A percentile compares a stretch with the other conserved stretches of the same genome.
phyloP scores from a whole-genome alignment of 257 asterid species.

The Vinca minor region DNA sequence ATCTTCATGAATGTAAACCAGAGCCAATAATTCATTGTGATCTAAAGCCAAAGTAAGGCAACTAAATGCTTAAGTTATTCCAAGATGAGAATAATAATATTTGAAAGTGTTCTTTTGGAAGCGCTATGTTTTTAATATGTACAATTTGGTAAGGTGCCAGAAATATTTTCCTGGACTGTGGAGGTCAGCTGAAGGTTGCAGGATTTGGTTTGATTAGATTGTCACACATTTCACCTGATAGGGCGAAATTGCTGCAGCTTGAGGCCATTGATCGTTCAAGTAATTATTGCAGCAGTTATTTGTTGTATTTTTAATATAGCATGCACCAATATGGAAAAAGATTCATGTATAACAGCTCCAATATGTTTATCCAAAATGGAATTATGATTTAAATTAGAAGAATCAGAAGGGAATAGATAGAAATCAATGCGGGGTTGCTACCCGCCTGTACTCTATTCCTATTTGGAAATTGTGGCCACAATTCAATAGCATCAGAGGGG shows the following conservation, averaged over 20 bases:
- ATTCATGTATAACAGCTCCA: neutral
- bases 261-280: conserved; percentile 70
- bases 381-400: neutral
- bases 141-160: conserved; percentile 96
- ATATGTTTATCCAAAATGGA: neutral
- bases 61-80: conserved; percentile 46
- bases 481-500: neutral
- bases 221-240: conserved; percentile 61
- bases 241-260: conserved; percentile 67
- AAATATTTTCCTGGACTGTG: conserved; percentile 97
- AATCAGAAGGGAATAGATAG: neutral
- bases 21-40: conserved; percentile 88
- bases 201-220: conserved; percentile 75
- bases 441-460: too few relatives aligned
- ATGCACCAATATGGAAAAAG: neutral
- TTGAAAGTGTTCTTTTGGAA: conserved; percentile 9
- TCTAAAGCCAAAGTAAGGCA: conserved; percentile 94
- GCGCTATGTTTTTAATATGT: conserved; percentile 44
- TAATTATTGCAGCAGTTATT: conserved; percentile 20
- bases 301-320: neutral
- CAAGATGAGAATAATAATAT: neutral
- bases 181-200: conserved; percentile 91
- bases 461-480: too few relatives aligned
- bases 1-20: conserved; percentile 97
- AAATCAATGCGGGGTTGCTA: too few relatives aligned